A percentile compares a stretch with the other conserved stretches of the same genome.
Conservation (phyloP, 2,329 filamentous ascomycete species). For the Aspergillus tamarii region DNA sequence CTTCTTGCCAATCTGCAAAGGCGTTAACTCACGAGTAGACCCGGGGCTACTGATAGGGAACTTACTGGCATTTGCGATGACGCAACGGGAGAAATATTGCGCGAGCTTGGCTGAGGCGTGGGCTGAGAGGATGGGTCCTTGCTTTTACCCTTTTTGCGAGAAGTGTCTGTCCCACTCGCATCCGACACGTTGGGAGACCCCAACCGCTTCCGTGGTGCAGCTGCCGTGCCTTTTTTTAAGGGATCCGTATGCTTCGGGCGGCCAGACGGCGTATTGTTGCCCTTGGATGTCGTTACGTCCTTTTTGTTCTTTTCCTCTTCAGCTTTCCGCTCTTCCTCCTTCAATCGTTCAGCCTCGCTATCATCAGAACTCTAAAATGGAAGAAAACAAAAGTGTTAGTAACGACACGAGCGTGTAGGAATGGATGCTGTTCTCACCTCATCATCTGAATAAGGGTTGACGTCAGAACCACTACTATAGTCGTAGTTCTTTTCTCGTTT, state of each 20-base stretch:
- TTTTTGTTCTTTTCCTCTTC: conserved; percentile 58
- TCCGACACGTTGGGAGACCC: conserved; percentile 88
- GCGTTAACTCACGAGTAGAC: conserved; percentile 9
- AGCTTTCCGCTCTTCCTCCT: conserved; percentile 63
- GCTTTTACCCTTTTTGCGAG: conserved; percentile 77
- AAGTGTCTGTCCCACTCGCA: conserved; percentile 87
- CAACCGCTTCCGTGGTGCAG: conserved; percentile 73
- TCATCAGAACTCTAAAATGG: conserved; percentile 59
- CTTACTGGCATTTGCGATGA: conserved; percentile 59
- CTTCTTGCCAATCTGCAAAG: conserved; percentile 56
- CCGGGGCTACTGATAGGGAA: background rate
- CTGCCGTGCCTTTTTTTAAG: conserved; percentile 53
- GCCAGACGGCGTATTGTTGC: conserved; percentile 68
- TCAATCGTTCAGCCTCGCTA: conserved; percentile 65
- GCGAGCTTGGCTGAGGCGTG: conserved; percentile 50
- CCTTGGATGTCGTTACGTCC: conserved; percentile 66
- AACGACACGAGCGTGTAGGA: conserved; percentile 7
- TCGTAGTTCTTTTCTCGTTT: conserved; percentile 85
- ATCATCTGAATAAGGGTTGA: conserved; percentile 59
- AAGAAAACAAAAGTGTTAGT: conserved; percentile 26
- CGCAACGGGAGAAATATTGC: conserved; percentile 65
- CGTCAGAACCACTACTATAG: conserved; percentile 73
- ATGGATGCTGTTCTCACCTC: conserved; percentile 44
- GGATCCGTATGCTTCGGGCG: conserved; percentile 58
- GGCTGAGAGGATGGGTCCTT: conserved; percentile 54